Evolutionary conservation across 495 filamentous ascomycete genomes (phyloP), one percentile per base, ranked within the genome.

Genomic region (Penicillium egyptiacum): DNA sequence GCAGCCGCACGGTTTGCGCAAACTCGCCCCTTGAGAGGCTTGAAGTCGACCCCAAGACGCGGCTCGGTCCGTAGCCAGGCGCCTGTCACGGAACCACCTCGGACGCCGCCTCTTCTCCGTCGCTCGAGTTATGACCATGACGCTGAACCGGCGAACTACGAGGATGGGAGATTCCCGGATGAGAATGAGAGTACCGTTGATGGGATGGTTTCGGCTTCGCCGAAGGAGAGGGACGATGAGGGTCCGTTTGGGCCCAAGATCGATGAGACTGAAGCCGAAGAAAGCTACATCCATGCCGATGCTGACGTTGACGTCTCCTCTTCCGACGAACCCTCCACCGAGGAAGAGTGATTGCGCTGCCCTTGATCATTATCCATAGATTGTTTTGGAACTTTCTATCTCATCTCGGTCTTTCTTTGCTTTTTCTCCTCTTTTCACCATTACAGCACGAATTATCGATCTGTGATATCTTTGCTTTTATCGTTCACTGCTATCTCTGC

Each of bases 31-130:
- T 47, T 74, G 44, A 72, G 73, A 54, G 59, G 60, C 50, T 62
- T 68, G 55, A 68, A 67, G 40, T 70, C 68, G 8, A 66, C 66
- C 12, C 66, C 70, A 17, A 62, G 63, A 33, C 72, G 68, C 7
- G 60, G 66, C 12, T 73, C 73, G 25, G 58, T 63, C 23, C 75
- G 71, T 22, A 64, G 67, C 35, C 63, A 61, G 67, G 66, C 52
- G 66, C 74, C 45, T 64, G 72, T 55, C 61, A 70, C 63, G 58
- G 71, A 81, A 56, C 64, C 79, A 44, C 86, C 80, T 33, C 73
- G 77, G 43, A 91, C 88, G 26, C 88, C 89, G 42, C 87, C 87
- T 10, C 84, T 91, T 65, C 81, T 90, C 70, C 79, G 84, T 14
- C 72, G 82, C 53, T 80, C 74, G 17, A 84, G 82, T 61, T 92